phyloP scores from a whole-genome alignment of 176 grass and related monocot genomes.

The Triticum monococcum region DNA sequence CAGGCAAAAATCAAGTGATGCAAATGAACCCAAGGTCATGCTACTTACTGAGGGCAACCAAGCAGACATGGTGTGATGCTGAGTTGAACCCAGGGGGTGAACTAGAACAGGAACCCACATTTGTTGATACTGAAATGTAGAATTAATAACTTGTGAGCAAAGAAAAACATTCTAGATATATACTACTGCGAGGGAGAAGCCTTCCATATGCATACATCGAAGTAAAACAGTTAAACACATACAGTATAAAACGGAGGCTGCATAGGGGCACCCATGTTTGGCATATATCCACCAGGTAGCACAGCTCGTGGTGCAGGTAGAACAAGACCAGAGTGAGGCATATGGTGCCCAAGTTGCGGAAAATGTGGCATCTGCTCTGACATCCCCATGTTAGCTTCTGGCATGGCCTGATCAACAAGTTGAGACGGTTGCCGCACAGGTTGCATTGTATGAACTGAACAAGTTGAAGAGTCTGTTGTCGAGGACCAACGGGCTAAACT shows the following conservation, averaged over 20 bases:
- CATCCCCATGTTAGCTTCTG: conserved; percentile 48
- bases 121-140: conserved; percentile 52
- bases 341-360: conserved; percentile 44
- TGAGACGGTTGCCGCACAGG: conserved; percentile 42
- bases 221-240: conserved; percentile 28
- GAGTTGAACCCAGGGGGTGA: conserved; percentile 56
- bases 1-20: conserved; percentile 19
- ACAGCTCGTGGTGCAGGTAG: conserved; percentile 48
- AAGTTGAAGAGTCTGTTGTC: conserved; percentile 42
- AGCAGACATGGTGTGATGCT: conserved; percentile 44
- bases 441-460: conserved; percentile 42
- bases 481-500: conserved; percentile 57
- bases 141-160: conserved; percentile 41
- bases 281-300: conserved; percentile 44
- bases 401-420: conserved; percentile 47
- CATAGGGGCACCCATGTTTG: conserved; percentile 44
- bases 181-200: neutral
- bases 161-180: conserved; percentile 13
- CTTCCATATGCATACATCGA: neutral
- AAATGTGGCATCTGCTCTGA: conserved; percentile 47
- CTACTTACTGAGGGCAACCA: conserved; percentile 38
- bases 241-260: conserved; percentile 53
- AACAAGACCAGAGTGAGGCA: conserved; percentile 51
- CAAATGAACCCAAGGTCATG: neutral
- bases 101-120: conserved; percentile 31